Conservation (phyloP, 2,329 filamentous ascomycete genomes). For the Aspergillus terreus region DNA sequence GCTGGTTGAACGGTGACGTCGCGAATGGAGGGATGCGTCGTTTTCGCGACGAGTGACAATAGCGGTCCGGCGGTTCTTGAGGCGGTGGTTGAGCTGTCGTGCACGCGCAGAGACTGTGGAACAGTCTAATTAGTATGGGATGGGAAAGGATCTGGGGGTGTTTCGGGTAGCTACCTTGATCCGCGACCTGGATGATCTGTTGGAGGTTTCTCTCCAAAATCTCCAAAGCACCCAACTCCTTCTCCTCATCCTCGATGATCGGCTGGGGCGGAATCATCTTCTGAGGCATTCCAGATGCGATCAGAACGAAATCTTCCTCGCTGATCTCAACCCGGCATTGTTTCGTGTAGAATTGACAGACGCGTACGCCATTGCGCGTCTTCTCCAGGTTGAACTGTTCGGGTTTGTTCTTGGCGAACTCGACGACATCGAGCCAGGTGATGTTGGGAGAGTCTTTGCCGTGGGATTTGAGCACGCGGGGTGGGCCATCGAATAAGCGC, state of each 20-base stretch:
- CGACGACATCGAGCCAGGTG: slow-evolving; percentile 81
- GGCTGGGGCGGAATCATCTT: slow-evolving; percentile 77
- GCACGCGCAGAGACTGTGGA: slow-evolving; percentile 62
- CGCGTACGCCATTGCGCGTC: slow-evolving; percentile 63
- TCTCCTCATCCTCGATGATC: slow-evolving; percentile 79
- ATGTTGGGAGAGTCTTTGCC: slow-evolving; percentile 60
- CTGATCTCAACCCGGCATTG: slow-evolving; percentile 78
- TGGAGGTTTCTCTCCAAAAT: slow-evolving; percentile 76
- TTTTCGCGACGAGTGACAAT: slow-evolving; percentile 62
- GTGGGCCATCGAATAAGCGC: slow-evolving; percentile 77
- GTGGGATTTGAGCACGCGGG: slow-evolving; percentile 62
- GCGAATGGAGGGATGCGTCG: slow-evolving; percentile 30
- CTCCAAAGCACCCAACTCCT: slow-evolving; percentile 77
- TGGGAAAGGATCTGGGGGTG: background rate
- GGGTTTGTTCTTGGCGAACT: slow-evolving; percentile 76
- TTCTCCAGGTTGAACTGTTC: slow-evolving; percentile 72
- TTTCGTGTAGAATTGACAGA: slow-evolving; percentile 79
- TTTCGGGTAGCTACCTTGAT: slow-evolving; percentile 54
- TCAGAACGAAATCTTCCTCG: slow-evolving; percentile 82
- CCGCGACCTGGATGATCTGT: slow-evolving; percentile 74
- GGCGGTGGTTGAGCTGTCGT: slow-evolving; percentile 74
- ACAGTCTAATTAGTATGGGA: background rate
- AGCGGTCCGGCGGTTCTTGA: slow-evolving; percentile 71
- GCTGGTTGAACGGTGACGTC: slow-evolving; percentile 29
- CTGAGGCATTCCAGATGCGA: slow-evolving; percentile 77